Percentiles rank a stretch among this genome's conserved stretches.
Evolutionary conservation across 148 eudicot genomes (phyloP).

Genomic region (Persicaria maculosa): DNA sequence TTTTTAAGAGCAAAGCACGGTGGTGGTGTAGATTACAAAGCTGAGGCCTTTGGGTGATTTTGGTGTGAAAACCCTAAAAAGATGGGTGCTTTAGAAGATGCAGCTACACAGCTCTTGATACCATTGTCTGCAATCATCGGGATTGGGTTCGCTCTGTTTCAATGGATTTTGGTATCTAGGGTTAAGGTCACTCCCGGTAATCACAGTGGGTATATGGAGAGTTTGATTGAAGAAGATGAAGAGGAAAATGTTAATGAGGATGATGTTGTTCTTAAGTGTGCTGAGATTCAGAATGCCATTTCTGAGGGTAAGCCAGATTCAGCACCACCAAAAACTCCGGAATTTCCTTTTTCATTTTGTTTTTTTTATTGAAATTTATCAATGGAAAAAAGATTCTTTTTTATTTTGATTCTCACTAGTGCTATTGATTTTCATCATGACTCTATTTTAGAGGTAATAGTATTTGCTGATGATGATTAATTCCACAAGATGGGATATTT

Average conservation of each 20-base stretch:
- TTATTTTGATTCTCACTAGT: not conserved
- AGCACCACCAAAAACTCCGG: not conserved
- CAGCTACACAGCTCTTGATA: conserved; percentile 46
- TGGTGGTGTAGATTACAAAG: not conserved
- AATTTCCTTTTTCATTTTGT: not conserved
- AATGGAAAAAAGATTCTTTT: no score
- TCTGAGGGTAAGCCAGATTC: conserved; percentile 44
- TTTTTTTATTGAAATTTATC: not conserved
- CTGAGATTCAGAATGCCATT: conserved; percentile 66
- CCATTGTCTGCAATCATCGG: conserved; percentile 66
- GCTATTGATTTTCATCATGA: not conserved
- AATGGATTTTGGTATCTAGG: conserved; percentile 48
- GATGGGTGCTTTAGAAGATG: conserved; percentile 42
- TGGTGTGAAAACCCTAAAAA: not conserved
- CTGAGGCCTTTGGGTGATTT: not conserved
- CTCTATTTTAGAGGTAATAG: not conserved
- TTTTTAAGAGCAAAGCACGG: not conserved
- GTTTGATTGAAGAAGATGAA: conserved; percentile 49
- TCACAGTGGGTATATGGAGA: conserved; percentile 40
- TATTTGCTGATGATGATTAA: not conserved
- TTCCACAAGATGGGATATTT: no score
- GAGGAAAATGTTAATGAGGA: conserved; percentile 51
- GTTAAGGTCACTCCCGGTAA: conserved; percentile 42
- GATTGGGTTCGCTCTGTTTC: conserved; percentile 47
- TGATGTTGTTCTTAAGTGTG: conserved; percentile 48